phyloP scores from a whole-genome alignment of 2,329 filamentous ascomycete species.

The Diatrype stigma region DNA sequence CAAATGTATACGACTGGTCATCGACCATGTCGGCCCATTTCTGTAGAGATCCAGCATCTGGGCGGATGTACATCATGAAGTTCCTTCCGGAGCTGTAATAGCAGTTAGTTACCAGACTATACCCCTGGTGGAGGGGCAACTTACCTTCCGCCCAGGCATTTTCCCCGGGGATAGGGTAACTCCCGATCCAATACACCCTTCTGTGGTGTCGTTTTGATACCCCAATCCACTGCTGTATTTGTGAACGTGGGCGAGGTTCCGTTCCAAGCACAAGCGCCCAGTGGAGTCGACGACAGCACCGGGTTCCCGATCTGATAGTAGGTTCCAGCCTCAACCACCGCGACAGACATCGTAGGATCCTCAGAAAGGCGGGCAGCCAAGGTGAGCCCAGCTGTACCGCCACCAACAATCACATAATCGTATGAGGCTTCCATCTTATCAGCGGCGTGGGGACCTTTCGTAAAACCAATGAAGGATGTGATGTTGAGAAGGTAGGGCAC shows the following conservation, averaged over 20 bases:
- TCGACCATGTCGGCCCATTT: not conserved
- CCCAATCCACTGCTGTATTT: constrained; percentile 5
- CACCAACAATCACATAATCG: constrained; percentile 5
- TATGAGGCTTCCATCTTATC: not conserved
- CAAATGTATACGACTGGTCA: not conserved
- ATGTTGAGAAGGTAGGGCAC: no score
- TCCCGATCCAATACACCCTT: not conserved
- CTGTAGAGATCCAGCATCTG: not conserved
- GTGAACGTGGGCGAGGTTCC: not conserved
- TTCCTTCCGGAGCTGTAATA: constrained; percentile 1
- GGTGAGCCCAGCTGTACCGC: constrained; percentile 4
- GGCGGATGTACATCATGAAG: constrained; percentile 1
- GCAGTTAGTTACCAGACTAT: not conserved
- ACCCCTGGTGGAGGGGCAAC: not conserved
- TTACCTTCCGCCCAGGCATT: constrained; percentile 6
- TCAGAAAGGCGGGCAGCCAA: constrained; percentile 3
- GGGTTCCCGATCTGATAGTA: constrained; percentile 5
- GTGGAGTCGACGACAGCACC: not conserved
- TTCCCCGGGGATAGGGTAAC: constrained; percentile 4
- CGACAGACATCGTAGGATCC: constrained; percentile 1
- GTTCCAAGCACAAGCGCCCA: not conserved
- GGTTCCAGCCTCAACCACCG: constrained; percentile 4
- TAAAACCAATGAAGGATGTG: no score
- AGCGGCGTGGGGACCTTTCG: no score
- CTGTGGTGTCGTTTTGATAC: constrained; percentile 2